A percentile compares a stretch with the other conserved stretches of the same genome.
Evolutionary conservation across 805 yeast species (phyloP).

Genomic region (Candida insectorum): DNA sequence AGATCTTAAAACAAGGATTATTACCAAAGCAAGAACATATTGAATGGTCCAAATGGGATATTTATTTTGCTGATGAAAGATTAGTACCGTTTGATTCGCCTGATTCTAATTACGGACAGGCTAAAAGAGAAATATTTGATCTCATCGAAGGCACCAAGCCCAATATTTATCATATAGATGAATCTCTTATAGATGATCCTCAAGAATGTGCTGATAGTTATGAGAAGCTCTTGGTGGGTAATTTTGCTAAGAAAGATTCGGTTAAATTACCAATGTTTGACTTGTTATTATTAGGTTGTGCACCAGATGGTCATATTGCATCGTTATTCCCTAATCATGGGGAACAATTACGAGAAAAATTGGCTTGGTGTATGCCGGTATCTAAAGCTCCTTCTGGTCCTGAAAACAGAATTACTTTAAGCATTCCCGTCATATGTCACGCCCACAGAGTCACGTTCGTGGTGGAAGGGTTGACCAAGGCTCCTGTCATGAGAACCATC

Average conservation of each 20-base stretch:
- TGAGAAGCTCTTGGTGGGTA: slow-evolving; percentile 79
- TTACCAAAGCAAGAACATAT: slow-evolving; percentile 62
- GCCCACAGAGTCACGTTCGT: slow-evolving; percentile 91
- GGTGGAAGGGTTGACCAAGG: slow-evolving; percentile 94
- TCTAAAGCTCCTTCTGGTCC: slow-evolving; percentile 91
- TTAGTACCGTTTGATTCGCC: slow-evolving; percentile 80
- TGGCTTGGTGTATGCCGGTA: slow-evolving; percentile 95
- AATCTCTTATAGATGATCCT: slow-evolving; percentile 66
- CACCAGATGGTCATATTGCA: slow-evolving; percentile 98
- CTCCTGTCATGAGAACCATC: slow-evolving; percentile 84
- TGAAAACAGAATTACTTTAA: slow-evolving; percentile 46
- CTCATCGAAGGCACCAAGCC: slow-evolving; percentile 58
- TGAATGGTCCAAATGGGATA: slow-evolving; percentile 92
- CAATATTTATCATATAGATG: slow-evolving; percentile 79
- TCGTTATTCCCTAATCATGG: slow-evolving; percentile 90
- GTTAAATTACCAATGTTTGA: slow-evolving; percentile 96
- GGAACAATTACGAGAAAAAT: slow-evolving; percentile 79
- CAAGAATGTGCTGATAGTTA: slow-evolving; percentile 94
- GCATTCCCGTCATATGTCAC: slow-evolving; percentile 93
- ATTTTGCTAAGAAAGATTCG: slow-evolving; percentile 94
- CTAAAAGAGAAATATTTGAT: slow-evolving; percentile 80
- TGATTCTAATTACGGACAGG: slow-evolving; percentile 87
- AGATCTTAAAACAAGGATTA: slow-evolving; percentile 83
- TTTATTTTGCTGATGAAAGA: slow-evolving; percentile 95
- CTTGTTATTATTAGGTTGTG: slow-evolving; percentile 87